Base-by-base conservation (phyloP, 768 basidiomycete species). In the Rhizopogon vesiculosus region DNA sequence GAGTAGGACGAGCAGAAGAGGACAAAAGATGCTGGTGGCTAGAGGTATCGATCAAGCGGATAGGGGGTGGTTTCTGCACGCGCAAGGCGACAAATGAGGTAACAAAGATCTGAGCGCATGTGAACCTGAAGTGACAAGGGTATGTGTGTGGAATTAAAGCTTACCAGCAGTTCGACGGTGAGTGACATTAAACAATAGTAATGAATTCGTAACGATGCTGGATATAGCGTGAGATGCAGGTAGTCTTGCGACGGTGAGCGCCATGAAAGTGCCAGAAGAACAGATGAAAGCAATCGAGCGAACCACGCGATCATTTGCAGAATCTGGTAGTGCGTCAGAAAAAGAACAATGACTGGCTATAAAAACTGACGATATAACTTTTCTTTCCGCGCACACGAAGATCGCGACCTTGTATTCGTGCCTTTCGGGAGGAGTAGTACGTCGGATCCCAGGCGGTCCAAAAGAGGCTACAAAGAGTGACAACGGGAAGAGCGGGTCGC, bases 401-500 rank as follows among this genome's bases (percentile, higher is more conserved):
- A 58, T 84, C 80, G 18, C 89, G 81, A 2, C 90, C 88, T 73
- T 91, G 89, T 42, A 80, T 72, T 61, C 81, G 79, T 12, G 86
- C 83, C 60, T 73, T 78, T 59, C 78, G 78, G 53, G 81, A 72
- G 9, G 79, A 74, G 22, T 78, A 70, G 68, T 92, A 93, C 18
- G 88, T 89, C 12, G 91, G 93, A 65, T 96, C 85, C 93, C 93
- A 96, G 1, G 79, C 83, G 0, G 84, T 84, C 87, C 93, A 95
- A 6, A 87, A 63, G 15, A 93, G 64, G 18, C 92, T 92, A 15
- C 82, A 10, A 1, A 85, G 43, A 29, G 76, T 70, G 18, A 89
- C 43, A 3, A 75, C 29, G 2, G 89, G 84, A 50, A 87, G 71
- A 5, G 66, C 58, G 9, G 79, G 78, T 49, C 69, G 62, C 40